A percentile compares a stretch with the other conserved stretches of the same genome.
phyloP scores from a whole-genome alignment of 2,329 filamentous ascomycete species.

The Aspergillus floridensis region DNA sequence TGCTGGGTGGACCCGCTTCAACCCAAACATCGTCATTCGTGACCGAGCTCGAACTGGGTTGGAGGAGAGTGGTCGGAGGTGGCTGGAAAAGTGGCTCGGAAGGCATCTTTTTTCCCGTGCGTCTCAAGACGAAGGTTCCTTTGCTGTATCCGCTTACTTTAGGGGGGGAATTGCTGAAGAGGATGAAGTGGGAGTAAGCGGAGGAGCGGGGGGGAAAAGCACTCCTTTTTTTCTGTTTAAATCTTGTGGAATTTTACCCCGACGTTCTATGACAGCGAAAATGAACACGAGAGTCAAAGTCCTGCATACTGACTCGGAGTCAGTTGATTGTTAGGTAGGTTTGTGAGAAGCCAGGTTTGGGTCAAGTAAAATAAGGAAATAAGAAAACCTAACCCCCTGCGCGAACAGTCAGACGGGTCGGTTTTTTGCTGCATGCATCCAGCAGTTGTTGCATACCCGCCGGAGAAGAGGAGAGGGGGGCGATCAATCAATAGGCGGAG shows the following conservation, averaged over 20 bases:
- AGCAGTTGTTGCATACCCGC: neutral
- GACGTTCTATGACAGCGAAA: neutral
- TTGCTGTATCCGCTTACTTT: neutral
- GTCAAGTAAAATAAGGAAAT: neutral
- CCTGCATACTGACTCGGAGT: neutral
- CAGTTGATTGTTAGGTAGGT: neutral
- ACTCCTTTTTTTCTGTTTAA: neutral
- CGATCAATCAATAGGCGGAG: neutral
- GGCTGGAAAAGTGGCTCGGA: slow-evolving; percentile 8
- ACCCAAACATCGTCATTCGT: neutral
- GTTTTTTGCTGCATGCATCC: neutral
- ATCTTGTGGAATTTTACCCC: neutral
- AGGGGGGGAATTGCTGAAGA: neutral
- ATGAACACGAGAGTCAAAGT: neutral
- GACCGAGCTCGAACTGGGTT: slow-evolving; percentile 2
- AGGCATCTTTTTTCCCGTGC: slow-evolving; percentile 1
- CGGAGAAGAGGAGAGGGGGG: neutral
- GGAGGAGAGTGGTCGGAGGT: slow-evolving; percentile 2
- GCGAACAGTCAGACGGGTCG: neutral
- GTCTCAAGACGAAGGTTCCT: neutral
- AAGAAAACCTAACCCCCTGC: neutral
- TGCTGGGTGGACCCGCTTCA: neutral
- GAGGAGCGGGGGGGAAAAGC: neutral
- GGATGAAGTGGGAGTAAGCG: too few relatives aligned
- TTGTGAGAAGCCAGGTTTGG: neutral